Conservation (phyloP, 1,139 yeast species). For the Nadsonia commutata region DNA sequence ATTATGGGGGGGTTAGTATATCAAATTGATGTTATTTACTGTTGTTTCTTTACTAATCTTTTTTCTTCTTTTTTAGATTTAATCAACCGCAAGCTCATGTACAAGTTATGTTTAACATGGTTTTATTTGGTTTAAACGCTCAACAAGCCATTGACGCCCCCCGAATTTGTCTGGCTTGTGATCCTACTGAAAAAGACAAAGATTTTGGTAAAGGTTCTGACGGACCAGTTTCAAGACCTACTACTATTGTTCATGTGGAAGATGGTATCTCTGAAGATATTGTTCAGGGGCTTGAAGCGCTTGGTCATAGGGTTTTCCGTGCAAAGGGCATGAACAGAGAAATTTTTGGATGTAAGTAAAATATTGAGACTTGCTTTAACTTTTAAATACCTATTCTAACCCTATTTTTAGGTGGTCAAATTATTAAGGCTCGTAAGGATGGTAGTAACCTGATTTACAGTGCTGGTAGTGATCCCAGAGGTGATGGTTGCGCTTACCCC, state of each 20-base stretch:
- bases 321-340: slow-evolving; percentile 34
- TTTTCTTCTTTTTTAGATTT: slow-evolving; percentile 21
- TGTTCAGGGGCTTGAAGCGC: slow-evolving; percentile 28
- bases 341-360: neutral
- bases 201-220: slow-evolving; percentile 49
- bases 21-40: neutral
- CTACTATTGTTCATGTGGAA: slow-evolving; percentile 50
- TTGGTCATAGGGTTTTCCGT: slow-evolving; percentile 46
- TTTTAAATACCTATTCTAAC: slow-evolving; percentile 4
- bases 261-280: slow-evolving; percentile 40
- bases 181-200: slow-evolving; percentile 19
- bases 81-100: slow-evolving; percentile 83
- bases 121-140: slow-evolving; percentile 49
- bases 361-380: neutral
- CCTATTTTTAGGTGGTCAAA: slow-evolving; percentile 63
- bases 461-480: slow-evolving; percentile 68
- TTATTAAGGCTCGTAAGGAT: slow-evolving; percentile 34
- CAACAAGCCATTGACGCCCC: slow-evolving; percentile 71
- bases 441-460: slow-evolving; percentile 35
- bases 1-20: slow-evolving; percentile 56
- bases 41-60: neutral
- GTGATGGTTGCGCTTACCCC: slow-evolving; percentile 69
- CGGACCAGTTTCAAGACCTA: slow-evolving; percentile 46
- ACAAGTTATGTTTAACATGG: slow-evolving; percentile 56
- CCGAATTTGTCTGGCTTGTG: slow-evolving; percentile 48